Evolutionary conservation across 805 yeast species (phyloP).

Genomic region (Vanderwaltozyma verrucispora): DNA sequence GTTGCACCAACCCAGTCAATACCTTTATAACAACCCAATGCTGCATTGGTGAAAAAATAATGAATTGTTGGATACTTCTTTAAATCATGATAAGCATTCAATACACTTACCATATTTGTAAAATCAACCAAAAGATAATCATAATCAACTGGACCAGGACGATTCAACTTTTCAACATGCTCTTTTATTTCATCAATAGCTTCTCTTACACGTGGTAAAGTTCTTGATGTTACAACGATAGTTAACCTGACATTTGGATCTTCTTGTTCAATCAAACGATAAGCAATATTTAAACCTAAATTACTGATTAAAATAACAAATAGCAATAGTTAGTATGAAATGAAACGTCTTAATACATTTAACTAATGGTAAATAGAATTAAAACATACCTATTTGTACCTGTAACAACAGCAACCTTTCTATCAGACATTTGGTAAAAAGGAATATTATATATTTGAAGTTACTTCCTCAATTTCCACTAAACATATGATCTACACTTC

Average conservation of each 20-base stretch:
- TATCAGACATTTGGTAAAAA: slow-evolving; percentile 5
- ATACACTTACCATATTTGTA: slow-evolving; percentile 75
- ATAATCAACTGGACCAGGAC: slow-evolving; percentile 58
- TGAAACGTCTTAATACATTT: no score
- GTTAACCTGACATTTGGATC: slow-evolving; percentile 52
- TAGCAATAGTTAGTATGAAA: not conserved
- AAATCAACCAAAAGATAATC: slow-evolving; percentile 89
- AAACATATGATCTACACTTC: no score
- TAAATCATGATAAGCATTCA: slow-evolving; percentile 65
- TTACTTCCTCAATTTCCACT: no score
- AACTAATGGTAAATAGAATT: no score
- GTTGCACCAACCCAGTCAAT: slow-evolving; percentile 78
- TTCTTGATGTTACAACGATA: slow-evolving; percentile 79
- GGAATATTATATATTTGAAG: no score
- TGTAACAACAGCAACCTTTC: slow-evolving; percentile 36
- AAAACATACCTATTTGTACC: slow-evolving; percentile 32
- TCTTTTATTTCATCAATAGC: slow-evolving; percentile 50
- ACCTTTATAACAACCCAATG: slow-evolving; percentile 79
- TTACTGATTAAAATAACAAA: slow-evolving; percentile 33
- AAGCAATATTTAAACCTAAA: slow-evolving; percentile 78
- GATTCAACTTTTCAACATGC: slow-evolving; percentile 31
- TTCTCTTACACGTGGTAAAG: slow-evolving; percentile 73
- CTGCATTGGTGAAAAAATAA: slow-evolving; percentile 78
- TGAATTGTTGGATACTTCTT: slow-evolving; percentile 60
- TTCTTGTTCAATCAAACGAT: slow-evolving; percentile 56